phyloP scores from a whole-genome alignment of 352 stramenopile species.

The Pythium vanterpoolii region DNA sequence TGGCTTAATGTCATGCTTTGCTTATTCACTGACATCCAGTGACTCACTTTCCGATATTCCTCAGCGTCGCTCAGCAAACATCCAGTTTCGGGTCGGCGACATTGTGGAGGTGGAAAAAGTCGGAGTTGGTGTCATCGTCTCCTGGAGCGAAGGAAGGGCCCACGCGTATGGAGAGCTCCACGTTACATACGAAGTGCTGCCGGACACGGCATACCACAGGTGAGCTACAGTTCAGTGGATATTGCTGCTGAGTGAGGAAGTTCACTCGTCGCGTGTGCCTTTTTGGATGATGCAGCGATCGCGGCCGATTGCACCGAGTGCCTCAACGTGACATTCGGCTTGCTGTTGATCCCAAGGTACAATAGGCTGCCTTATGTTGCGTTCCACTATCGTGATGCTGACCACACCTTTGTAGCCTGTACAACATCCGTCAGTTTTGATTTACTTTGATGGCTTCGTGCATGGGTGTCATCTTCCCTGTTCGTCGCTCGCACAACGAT shows the following conservation, averaged over 20 bases:
- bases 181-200: constrained; percentile 71
- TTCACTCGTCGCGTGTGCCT: too few species aligned
- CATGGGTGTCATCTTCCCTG: constrained; percentile 59
- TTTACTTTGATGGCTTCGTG: constrained; percentile 79
- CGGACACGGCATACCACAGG: constrained; percentile 50
- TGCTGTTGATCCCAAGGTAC: constrained; percentile 40
- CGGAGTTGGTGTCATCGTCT: constrained; percentile 55
- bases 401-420: constrained; percentile 33
- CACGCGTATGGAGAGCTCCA: constrained; percentile 34
- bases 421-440: constrained; percentile 54
- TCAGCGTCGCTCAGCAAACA: constrained; percentile 44
- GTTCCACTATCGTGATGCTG: not conserved
- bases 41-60: not conserved
- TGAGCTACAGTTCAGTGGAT: constrained; percentile 9
- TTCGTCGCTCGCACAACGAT: constrained; percentile 51
- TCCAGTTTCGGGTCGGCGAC: constrained; percentile 67
- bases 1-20: not conserved
- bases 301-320: constrained; percentile 50
- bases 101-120: constrained; percentile 57
- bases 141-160: constrained; percentile 41
- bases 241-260: not conserved
- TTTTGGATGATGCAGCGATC: constrained; percentile 34
- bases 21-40: not conserved
- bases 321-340: constrained; percentile 51
- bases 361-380: not conserved